These are phyloP conservation scores for Apium graveolens DNA, from an alignment of 129 eudicot genomes.

Conservation along the genomic window DNA sequence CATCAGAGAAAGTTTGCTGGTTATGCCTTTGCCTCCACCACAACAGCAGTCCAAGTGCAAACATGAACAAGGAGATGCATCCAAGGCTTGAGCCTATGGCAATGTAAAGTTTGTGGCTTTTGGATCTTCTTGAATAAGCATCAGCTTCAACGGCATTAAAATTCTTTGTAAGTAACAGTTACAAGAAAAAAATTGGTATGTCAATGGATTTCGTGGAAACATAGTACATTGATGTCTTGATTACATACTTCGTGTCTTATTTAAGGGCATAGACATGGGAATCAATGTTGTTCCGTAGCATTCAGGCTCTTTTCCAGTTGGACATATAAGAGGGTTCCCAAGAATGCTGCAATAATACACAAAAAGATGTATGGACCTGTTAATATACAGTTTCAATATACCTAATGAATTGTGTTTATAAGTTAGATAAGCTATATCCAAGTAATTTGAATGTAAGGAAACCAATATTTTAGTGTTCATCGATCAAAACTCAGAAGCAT, in stretches of 20 bases:
- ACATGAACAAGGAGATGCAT: constrained; percentile 33
- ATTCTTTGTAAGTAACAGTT: constrained; percentile 4
- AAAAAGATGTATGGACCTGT: neutral
- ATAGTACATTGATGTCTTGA: neutral
- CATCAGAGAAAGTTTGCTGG: constrained; percentile 38
- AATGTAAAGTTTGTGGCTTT: constrained; percentile 41
- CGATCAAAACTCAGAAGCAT: neutral
- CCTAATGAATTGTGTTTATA: neutral
- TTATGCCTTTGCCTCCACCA: constrained; percentile 47
- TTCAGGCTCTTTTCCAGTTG: constrained; percentile 47
- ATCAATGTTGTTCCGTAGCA: constrained; percentile 60
- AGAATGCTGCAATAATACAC: constrained; percentile 44
- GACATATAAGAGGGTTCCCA: constrained; percentile 73
- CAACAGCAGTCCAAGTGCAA: constrained; percentile 35
- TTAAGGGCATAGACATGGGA: constrained; percentile 78
- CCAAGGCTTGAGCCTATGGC: constrained; percentile 57
- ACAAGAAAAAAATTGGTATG: neutral
- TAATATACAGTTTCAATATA: neutral
- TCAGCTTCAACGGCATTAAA: constrained; percentile 27
- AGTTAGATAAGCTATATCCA: neutral
- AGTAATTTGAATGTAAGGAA: neutral
- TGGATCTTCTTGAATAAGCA: constrained; percentile 23
- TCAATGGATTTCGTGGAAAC: neutral
- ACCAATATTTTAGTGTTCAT: neutral
- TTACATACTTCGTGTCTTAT: constrained; percentile 51